Evolutionary conservation across 2,329 filamentous ascomycete genomes (phyloP), one percentile per base, ranked within the genome.

Genomic region (Diaporthe eres): DNA sequence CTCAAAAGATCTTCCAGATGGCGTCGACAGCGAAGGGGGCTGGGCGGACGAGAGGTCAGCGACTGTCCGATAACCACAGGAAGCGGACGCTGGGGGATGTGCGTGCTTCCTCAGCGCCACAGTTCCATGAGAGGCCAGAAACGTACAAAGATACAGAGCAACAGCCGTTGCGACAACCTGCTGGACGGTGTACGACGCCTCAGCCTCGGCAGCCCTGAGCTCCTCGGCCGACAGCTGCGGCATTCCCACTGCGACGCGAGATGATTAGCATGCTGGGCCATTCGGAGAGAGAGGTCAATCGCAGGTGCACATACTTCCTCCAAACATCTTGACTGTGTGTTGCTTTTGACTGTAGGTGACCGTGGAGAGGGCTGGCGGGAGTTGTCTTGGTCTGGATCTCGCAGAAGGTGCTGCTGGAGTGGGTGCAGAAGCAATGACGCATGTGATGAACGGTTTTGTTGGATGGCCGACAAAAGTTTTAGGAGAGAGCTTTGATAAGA

Each of bases 101-200:
- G 42, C 17, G 39, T 22, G 60, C 25, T 31, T n/a, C 15, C 15
- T 8, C 39, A 10, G 39, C 42, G 8, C 15, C 60, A 31, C 60
- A 10, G n/a, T 4, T 19, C 31, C 9, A 31, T 12, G 13, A 1
- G 49, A 15, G 13, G 9, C 31, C 12, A 7, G 5, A 25, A 47
- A 9, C 34, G 75, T 91, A 97, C 94, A 95, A 77, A 97, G 86
- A 83, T 96, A 96, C 67, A 97, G 89, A 68, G 94, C 84, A 53
- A 92, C 87, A 78, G 92, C 92, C 22, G 91, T 91, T 53, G 90
- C 89, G 74, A 93, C 82, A 77, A 93, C 93, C 80, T 88, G 89
- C 86, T 94, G 92, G 79, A 96, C 87, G 70, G 92, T 93, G 79
- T 89, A 88, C 81, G 86, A 87, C 70, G 94, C 94, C 83, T 93